Base-by-base conservation (phyloP, 805 yeast genomes). In the Blastobotrys muscicola region DNA sequence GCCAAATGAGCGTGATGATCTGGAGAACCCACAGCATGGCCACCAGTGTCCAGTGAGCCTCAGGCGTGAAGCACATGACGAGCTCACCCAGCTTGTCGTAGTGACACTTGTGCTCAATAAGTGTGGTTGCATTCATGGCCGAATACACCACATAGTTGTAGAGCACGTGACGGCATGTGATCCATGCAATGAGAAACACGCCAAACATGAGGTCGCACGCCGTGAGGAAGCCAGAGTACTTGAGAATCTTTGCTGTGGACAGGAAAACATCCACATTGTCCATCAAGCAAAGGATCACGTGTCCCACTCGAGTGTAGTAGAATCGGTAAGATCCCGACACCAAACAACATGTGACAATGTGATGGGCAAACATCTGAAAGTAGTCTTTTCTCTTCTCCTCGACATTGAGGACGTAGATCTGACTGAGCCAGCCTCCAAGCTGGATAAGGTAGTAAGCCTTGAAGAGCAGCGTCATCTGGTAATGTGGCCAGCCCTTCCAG, bases 281-380 rank as follows among this genome's bases (percentile, higher is more conserved):
- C 95, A 87, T 87, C 44, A 85, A 65, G 48, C 80, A 71, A 51
- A 85, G 63, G 37, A 87, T 80, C 26, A 81, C 72, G 61, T 85
- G 85, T 29, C 97, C 96, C 44, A 85, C 74, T 32, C 85, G 72
- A 30, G 80, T 75, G 62, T 79, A 82, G 62, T 82, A 79, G 58
- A 76, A 78, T 56, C 67, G 69, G 61, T 86, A 87, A 1, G 92
- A 81, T 2, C 92, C 90, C 9, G 71, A 59, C 23, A 82, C 72
- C 44, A 87, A 70, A 15, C 68, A 53, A 53, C 79, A 71, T 0
- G 97, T 87, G 45, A 89, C 79, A 45, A 89, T 77, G 62, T 87
- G 97, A 60, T 87, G 97, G 38, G 80, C 66, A 56, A 86, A 76
- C 97, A 87, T 87, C 63, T 87, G 95, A 52, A 64, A 61, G 59